phyloP scores from a whole-genome alignment of 768 basidiomycete genomes.

The Xerocomellus chrysenteron region DNA sequence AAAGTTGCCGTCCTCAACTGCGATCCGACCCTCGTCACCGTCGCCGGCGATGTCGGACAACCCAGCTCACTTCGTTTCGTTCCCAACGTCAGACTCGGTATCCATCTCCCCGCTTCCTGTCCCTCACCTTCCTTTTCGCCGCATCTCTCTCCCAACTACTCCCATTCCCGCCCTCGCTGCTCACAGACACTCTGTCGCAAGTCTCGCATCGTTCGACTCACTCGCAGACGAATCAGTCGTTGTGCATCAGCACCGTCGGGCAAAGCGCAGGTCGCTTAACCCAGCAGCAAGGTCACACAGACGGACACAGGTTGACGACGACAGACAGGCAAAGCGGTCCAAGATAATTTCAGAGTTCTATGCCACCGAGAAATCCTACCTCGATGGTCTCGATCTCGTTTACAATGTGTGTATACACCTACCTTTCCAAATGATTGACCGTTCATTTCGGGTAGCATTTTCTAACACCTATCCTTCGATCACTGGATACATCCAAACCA shows the following conservation, averaged over 20 bases:
- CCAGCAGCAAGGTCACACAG: conserved; percentile 22
- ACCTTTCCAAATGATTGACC: neutral
- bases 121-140: conserved; percentile 58
- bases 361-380: conserved; percentile 78
- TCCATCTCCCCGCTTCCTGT: conserved; percentile 34
- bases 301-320: conserved; percentile 45
- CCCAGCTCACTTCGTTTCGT: conserved; percentile 24
- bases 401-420: conserved; percentile 57
- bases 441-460: conserved; percentile 59
- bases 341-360: conserved; percentile 80
- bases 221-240: conserved; percentile 48
- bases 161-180: conserved; percentile 40
- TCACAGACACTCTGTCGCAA: conserved; percentile 65
- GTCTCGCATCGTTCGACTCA: conserved; percentile 73
- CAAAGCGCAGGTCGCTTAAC: conserved; percentile 37
- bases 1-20: conserved; percentile 4
- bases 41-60: conserved; percentile 20
- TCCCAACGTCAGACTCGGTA: conserved; percentile 32
- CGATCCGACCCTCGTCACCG: conserved; percentile 10
- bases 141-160: conserved; percentile 58
- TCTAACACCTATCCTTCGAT: conserved; percentile 72
- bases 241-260: conserved; percentile 30
- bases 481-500: conserved; percentile 66
- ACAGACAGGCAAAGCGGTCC: conserved; percentile 52
- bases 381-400: conserved; percentile 79